phyloP scores from a whole-genome alignment of 106 monocot genomes.

The Posidonia australis region DNA sequence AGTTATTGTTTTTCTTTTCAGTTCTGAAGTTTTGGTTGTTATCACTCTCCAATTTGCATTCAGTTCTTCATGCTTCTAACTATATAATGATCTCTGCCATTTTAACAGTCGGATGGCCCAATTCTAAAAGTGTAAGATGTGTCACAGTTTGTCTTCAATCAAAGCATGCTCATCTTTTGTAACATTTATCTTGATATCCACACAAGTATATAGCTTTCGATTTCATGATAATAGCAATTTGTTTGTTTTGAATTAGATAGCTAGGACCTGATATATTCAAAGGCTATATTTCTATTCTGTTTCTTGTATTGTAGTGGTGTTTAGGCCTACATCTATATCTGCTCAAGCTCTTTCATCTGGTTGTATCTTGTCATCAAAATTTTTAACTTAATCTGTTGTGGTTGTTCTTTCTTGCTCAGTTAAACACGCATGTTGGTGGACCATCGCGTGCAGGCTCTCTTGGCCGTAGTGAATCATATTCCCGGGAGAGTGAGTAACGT shows the following conservation, averaged over 20 bases:
- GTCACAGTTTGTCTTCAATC: no score
- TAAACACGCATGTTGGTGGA: slow-evolving; percentile 43
- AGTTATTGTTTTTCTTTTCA: no score
- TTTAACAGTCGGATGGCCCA: no score
- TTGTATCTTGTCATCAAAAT: neutral
- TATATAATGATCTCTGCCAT: no score
- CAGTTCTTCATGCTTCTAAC: neutral
- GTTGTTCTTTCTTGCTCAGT: slow-evolving; percentile 29
- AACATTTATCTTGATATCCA: neutral
- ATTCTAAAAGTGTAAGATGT: no score
- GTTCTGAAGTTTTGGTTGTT: neutral
- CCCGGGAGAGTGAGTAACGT: slow-evolving; percentile 12
- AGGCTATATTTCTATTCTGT: no score
- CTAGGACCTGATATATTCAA: neutral
- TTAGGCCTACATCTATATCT: neutral
- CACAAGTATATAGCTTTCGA: neutral
- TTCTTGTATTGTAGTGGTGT: no score
- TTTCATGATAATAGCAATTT: neutral
- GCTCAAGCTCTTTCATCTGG: neutral
- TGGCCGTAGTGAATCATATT: slow-evolving; percentile 54
- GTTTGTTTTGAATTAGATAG: neutral
- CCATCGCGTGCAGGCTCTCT: slow-evolving; percentile 46
- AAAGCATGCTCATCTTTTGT: neutral
- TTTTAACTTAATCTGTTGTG: neutral
- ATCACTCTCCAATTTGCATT: neutral